Evolutionary conservation across 352 stramenopile species (phyloP).

Genomic region (Pythium rishiriense): DNA sequence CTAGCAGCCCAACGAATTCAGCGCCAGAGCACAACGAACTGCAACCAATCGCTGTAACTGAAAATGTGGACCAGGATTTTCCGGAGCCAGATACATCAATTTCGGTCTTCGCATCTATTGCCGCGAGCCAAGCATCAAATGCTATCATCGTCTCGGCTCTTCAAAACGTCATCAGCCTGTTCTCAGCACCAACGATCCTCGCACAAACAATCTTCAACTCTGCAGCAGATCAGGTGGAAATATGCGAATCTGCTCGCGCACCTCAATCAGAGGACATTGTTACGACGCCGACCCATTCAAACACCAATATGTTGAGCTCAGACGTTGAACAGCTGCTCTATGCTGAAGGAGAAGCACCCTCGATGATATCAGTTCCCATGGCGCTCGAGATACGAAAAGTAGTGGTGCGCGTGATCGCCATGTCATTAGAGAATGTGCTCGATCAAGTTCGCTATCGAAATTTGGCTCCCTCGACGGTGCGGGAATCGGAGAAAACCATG

Average conservation of each 20-base stretch:
- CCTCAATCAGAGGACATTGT: not conserved
- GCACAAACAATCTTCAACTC: slow-evolving; percentile 21
- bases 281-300: too few relatives aligned
- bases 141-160: slow-evolving; percentile 33
- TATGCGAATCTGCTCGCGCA: not conserved
- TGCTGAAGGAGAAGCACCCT: not conserved
- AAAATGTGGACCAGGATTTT: not conserved
- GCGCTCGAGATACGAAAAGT: slow-evolving; percentile 31
- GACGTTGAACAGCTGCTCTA: too few relatives aligned
- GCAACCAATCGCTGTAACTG: not conserved
- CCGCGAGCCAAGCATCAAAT: slow-evolving; percentile 21
- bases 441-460: slow-evolving; percentile 12
- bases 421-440: slow-evolving; percentile 31
- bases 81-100: not conserved
- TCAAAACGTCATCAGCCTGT: slow-evolving; percentile 27
- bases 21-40: not conserved
- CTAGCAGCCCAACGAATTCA: not conserved
- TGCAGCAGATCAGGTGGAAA: slow-evolving; percentile 9
- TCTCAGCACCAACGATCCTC: slow-evolving; percentile 15
- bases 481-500: not conserved
- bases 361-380: slow-evolving; percentile 24
- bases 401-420: slow-evolving; percentile 24
- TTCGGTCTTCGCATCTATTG: slow-evolving; percentile 21
- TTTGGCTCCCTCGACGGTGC: not conserved
- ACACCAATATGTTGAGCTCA: not conserved